These are phyloP conservation scores for Cyberlindnera suaveolens DNA, from an alignment of 805 yeast species.

Conservation along the genomic window DNA sequence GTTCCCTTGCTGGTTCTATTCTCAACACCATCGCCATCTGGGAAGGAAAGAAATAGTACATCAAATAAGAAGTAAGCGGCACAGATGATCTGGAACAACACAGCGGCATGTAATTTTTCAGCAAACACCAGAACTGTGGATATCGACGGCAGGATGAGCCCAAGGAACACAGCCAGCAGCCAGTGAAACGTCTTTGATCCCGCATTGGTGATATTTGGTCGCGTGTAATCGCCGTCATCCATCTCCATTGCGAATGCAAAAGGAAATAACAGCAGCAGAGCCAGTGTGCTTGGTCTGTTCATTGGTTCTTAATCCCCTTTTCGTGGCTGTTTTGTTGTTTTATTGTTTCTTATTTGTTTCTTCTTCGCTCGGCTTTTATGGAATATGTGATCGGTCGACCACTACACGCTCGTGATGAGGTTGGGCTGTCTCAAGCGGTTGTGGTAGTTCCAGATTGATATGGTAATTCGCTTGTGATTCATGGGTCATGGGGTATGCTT, in stretches of 20 bases:
- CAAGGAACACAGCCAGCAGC: constrained; percentile 41
- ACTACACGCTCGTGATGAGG: too few species aligned
- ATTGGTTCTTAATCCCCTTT: too few species aligned
- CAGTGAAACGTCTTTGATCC: constrained; percentile 59
- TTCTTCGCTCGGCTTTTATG: too few species aligned
- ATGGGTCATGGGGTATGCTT: too few species aligned
- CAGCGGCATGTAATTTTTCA: constrained; percentile 37
- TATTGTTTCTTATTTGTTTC: too few species aligned
- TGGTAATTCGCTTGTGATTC: too few species aligned
- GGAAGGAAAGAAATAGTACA: constrained; percentile 50
- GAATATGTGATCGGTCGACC: too few species aligned
- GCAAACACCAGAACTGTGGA: constrained; percentile 52
- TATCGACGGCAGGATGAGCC: constrained; percentile 52
- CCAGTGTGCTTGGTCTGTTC: neutral
- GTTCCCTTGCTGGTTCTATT: constrained; percentile 64
- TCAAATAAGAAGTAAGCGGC: constrained; percentile 51
- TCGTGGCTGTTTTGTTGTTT: too few species aligned
- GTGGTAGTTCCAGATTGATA: too few species aligned
- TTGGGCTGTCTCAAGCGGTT: too few species aligned
- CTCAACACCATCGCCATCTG: constrained; percentile 61
- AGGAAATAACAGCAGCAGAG: neutral
- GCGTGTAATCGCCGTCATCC: constrained; percentile 27
- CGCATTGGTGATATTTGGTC: constrained; percentile 37
- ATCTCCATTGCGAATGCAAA: constrained; percentile 23
- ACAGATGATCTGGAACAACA: constrained; percentile 39